Percentiles rank a stretch among this genome's conserved stretches.
These are phyloP conservation scores for Bacidia gigantensis DNA, from an alignment of 495 filamentous ascomycete species.

Conservation along the genomic window DNA sequence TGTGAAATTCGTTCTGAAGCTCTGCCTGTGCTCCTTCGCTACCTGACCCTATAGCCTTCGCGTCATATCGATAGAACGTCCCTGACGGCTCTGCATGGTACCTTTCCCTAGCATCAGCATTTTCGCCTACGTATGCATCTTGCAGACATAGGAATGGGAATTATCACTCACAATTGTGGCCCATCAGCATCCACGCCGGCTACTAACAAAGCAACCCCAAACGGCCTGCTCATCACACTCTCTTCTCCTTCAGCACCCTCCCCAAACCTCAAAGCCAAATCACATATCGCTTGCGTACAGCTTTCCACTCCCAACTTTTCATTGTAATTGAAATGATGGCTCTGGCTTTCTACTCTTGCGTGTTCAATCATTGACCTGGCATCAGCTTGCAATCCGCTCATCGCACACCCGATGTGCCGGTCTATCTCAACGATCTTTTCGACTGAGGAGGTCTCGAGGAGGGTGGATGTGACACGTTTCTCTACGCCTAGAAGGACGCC, in stretches of 20 bases:
- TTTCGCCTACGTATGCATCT: neutral
- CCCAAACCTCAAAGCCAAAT: conserved; percentile 89
- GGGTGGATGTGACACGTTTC: conserved; percentile 94
- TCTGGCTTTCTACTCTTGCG: conserved; percentile 92
- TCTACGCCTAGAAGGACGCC: conserved; percentile 95
- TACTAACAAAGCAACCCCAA: conserved; percentile 92
- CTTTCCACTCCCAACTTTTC: conserved; percentile 88
- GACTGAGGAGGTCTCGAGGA: conserved; percentile 91
- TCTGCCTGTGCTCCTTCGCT: conserved; percentile 95
- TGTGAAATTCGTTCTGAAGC: conserved; percentile 96
- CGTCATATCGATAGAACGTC: conserved; percentile 98
- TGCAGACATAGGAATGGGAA: neutral
- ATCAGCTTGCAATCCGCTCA: conserved; percentile 94
- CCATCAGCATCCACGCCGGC: conserved; percentile 96
- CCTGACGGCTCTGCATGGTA: conserved; percentile 97
- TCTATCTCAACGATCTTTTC: conserved; percentile 99
- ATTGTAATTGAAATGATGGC: conserved; percentile 92
- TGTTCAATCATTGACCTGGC: conserved; percentile 94
- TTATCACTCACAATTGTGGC: conserved; percentile 60
- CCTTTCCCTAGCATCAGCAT: conserved; percentile 25
- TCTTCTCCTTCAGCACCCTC: conserved; percentile 97
- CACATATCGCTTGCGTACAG: conserved; percentile 97
- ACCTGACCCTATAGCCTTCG: conserved; percentile 94
- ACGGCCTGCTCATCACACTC: conserved; percentile 93
- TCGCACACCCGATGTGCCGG: conserved; percentile 94